phyloP scores from a whole-genome alignment of 129 eudicot species.

The Flaveria robusta region DNA sequence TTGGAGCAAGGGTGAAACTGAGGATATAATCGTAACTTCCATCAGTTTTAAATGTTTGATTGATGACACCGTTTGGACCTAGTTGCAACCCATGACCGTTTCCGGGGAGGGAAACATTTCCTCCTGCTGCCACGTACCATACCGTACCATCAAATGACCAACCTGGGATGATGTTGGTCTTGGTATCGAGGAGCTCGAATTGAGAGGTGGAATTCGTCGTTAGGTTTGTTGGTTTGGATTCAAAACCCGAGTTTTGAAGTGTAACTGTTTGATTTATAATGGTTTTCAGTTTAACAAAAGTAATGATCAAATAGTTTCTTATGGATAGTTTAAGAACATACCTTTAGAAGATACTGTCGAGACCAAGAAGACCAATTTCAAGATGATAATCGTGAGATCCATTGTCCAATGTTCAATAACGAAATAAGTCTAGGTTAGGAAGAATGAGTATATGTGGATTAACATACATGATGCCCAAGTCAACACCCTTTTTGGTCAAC shows the following conservation, averaged over 20 bases:
- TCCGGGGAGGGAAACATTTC: constrained; percentile 26
- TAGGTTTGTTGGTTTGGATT: constrained; percentile 23
- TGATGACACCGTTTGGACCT: constrained; percentile 47
- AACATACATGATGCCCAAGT: no score
- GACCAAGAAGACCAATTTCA: no score
- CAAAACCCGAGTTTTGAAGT: constrained; percentile 39
- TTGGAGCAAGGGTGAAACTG: constrained; percentile 45
- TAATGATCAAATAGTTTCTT: no score
- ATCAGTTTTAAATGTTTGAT: constrained; percentile 38
- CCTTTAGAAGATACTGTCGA: no score
- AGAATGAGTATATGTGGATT: no score
- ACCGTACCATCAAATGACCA: no score
- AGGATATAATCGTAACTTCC: constrained; percentile 32
- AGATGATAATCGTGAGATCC: no score
- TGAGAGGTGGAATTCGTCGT: constrained; percentile 30
- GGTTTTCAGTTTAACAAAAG: not conserved
- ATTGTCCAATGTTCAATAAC: no score
- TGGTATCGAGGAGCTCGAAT: constrained; percentile 34
- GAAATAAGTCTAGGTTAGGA: no score
- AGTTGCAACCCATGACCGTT: constrained; percentile 49
- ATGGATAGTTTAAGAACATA: no score
- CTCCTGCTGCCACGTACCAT: no score
- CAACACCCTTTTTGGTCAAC: no score
- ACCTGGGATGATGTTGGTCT: constrained; percentile 5
- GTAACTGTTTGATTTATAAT: constrained; percentile 9